Conservation (phyloP, 2,329 filamentous ascomycete genomes). For the Daldinia sp. region DNA sequence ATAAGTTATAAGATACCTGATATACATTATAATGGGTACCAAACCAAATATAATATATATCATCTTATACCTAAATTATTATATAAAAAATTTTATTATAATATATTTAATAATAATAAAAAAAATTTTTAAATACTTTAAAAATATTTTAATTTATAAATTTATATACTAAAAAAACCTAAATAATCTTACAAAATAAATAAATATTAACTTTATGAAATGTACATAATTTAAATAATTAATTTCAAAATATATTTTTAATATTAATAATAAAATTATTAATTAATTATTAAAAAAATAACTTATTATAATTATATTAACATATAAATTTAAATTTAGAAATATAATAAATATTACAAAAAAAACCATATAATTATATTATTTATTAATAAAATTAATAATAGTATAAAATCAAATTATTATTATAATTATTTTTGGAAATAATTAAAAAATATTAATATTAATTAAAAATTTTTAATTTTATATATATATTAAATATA, state of each 20-base stretch:
- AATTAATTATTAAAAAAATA: slow-evolving; percentile 4
- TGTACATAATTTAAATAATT: too few relatives aligned
- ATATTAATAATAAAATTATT: too few relatives aligned
- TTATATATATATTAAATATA: too few relatives aligned
- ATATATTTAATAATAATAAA: neutral
- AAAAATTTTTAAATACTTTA: slow-evolving; percentile 7
- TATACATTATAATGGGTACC: slow-evolving; percentile 12
- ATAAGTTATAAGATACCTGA: slow-evolving; percentile 13
- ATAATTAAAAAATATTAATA: too few relatives aligned
- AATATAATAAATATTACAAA: too few relatives aligned
- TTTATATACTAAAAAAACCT: neutral
- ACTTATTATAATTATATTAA: slow-evolving; percentile 13
- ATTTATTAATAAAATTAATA: slow-evolving; percentile 2
- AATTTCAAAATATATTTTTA: too few relatives aligned
- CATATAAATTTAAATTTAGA: too few relatives aligned
- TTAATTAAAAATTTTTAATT: too few relatives aligned
- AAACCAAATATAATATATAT: slow-evolving; percentile 13
- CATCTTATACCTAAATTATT: slow-evolving; percentile 14
- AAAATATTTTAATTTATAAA: neutral
- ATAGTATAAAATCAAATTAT: slow-evolving; percentile 10
- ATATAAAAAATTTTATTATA: slow-evolving; percentile 16
- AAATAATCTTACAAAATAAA: too few relatives aligned
- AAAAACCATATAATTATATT: too few relatives aligned
- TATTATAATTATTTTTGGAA: too few relatives aligned
- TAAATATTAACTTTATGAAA: too few relatives aligned